Evolutionary conservation across 129 eudicot genomes (phyloP), one percentile per base, ranked within the genome.

Genomic region (Artemisia argyi): DNA sequence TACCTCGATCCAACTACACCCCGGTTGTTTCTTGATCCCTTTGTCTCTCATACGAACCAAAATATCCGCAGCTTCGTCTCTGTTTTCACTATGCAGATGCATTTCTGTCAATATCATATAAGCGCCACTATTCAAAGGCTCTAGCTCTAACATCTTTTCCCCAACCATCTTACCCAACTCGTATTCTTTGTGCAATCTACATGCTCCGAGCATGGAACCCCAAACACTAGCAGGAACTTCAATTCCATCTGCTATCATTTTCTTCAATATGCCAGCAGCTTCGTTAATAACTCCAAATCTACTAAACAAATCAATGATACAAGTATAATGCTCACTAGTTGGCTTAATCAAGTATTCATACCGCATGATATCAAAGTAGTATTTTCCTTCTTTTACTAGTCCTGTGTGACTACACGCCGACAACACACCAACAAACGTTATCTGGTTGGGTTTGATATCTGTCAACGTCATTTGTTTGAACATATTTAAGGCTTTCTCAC

Each of bases 11-110:
- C 65, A 60, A 24, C 65, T 60, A 19, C 62, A 57, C 62, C 62
- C 62, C 2, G 62, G 62, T 24, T 60, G 65, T 60, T 60, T 60
- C 65, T 60, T 60, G 39, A 60, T 26, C 44, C 42, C 44, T 32
- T 35, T 62, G 10, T 28, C 49, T 62, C 16, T 62, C 67, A 62
- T 62, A 32, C 65, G 65, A 60, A 60, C 39, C 20, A 61, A 61
- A 61, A 61, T 39, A 61, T 61, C 3, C n/a, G 66, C 66, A 63
- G 68, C 68, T 35, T 35, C 51, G 3, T 63, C 5, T 35, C 9
- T 63, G 68, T 63, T n/a, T n/a, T 15, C 68, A 61, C 46, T 61
- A 22, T 61, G 65, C 46, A 61, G 65, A 61, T 61, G 17, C 65
- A 61, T 61, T 24, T 61, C 46, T 61, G 44, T 61, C 46, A 61